Evolutionary conservation across 768 basidiomycete genomes (phyloP), one percentile per base, ranked within the genome.

Genomic region (Ephemerocybe angulata): DNA sequence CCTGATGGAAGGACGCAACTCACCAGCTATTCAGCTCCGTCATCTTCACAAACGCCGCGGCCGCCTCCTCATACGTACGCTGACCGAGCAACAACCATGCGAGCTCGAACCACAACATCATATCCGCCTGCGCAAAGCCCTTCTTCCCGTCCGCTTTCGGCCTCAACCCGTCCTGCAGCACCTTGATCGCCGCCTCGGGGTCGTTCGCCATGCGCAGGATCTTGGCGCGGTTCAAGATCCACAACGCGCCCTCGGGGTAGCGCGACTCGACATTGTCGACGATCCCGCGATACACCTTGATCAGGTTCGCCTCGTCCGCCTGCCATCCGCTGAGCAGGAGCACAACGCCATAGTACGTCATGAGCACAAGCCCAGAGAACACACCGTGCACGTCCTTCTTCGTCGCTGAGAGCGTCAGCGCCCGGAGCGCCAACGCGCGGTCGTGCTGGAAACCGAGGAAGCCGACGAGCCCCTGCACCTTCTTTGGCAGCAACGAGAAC

Each of bases 371-470:
- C 13, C 88, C 87, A 22, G 90, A 78, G 64, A 91, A 91, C 11
- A 88, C 82, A 6, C 83, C 74, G 71, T 93, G 90, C 1, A 88
- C 83, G 58, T 92, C 90, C 3, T 72, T 71, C 60, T 81, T 81
- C 2, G 78, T 74, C 3, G 88, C 87, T 6, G 87, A 79, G 17
- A 91, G 80, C 0, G 84, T 79, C 2, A 91, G 73, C 0, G 90
- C 86, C 43, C 78, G 79, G 21, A 92, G 72, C 0, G 87, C 90
- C 0, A 88, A 72, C 52, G 76, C 77, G 24, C 88, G 72, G 62
- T 91, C 87, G 53, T 87, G 79, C 50, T 85, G 83, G 70, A 85
- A 91, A 0, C 90, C 90, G 17, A 92, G 74, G 62, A 90, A 80
- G 15, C 89, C 88, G 1, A 89, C 87, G 2, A 92, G 73, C 19